Base-by-base conservation (phyloP, 1,284 basidiomycete species). In the Pseudozyma sp. region DNA sequence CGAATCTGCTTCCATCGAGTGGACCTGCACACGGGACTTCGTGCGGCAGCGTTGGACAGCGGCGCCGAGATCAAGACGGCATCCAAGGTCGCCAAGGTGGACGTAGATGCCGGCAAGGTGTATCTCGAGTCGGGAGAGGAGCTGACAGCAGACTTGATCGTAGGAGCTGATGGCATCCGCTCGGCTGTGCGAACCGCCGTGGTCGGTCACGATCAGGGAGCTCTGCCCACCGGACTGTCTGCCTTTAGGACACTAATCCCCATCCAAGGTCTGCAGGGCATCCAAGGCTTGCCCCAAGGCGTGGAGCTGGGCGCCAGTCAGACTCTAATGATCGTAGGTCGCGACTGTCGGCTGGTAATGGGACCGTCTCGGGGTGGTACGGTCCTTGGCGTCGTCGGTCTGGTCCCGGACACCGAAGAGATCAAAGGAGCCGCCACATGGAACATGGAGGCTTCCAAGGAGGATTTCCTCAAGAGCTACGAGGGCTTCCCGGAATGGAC, bases 111-210 rank as follows among this genome's bases (percentile, higher is more conserved):
- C 0, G 82, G 70, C 1, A 70, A 48, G 2, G 69, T 84, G 10
- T 54, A 53, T n/a, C 57, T 76, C 43, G 64, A 62, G 13, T 43
- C 71, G 34, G 81, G 81, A 8, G 64, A 68, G 29, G 49, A 40
- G 4, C 39, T 79, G 19, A 34, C 40, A 1, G 81, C 64, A 8
- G 83, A 84, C 53, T 53, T 80, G 13, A 54, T 83, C 29, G 61
- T 84, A 24, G 83, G 75, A 7, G 82, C 83, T 11, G 84, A 85
- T 51, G 84, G 84, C 7, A 82, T 84, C 45, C 74, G 71, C 33
- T 88, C 86, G 6, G 59, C 85, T n/a, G 84, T 81, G 30, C 84
- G 87, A 24, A 71, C 80, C 50, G 58, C 83, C 13, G 75, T 87
- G 37, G 55, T 84, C 33, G 70, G 76, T 8, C 47, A 71, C 16